phyloP scores from a whole-genome alignment of 2,329 filamentous ascomycete species.

The Fusarium ambrosium region DNA sequence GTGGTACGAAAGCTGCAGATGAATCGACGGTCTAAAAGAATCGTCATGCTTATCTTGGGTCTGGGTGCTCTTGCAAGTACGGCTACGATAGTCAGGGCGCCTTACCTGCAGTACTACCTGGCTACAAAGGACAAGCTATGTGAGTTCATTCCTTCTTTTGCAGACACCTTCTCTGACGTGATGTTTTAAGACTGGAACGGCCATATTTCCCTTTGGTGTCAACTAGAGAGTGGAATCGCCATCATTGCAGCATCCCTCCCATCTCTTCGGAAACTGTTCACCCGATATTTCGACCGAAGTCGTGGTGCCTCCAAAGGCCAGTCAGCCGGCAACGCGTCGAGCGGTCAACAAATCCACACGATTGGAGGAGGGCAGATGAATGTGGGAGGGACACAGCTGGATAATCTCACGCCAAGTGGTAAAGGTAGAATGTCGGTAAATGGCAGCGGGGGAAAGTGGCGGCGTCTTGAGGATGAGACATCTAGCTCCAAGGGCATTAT shows the following conservation, averaged over 20 bases:
- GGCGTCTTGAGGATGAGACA: background rate
- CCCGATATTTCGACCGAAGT: background rate
- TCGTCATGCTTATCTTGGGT: background rate
- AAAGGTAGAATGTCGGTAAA: background rate
- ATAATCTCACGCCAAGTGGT: background rate
- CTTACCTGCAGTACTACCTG: background rate
- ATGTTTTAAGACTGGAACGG: background rate
- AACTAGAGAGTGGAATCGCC: background rate
- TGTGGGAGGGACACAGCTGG: background rate
- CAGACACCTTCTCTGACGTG: background rate
- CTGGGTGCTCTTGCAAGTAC: background rate
- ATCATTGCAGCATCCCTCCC: background rate
- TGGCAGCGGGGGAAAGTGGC: background rate
- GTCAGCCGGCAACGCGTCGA: background rate
- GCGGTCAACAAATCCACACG: background rate
- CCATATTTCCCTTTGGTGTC: background rate
- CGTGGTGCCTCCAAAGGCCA: background rate
- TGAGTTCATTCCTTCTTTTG: background rate
- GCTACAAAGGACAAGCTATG: background rate
- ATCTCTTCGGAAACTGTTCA: background rate
- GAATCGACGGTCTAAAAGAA: background rate
- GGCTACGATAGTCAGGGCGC: background rate
- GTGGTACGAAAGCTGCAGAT: background rate
- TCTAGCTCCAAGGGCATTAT: background rate
- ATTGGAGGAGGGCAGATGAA: background rate